phyloP scores from a whole-genome alignment of 805 yeast genomes.

The Cephaloascus albidus region DNA sequence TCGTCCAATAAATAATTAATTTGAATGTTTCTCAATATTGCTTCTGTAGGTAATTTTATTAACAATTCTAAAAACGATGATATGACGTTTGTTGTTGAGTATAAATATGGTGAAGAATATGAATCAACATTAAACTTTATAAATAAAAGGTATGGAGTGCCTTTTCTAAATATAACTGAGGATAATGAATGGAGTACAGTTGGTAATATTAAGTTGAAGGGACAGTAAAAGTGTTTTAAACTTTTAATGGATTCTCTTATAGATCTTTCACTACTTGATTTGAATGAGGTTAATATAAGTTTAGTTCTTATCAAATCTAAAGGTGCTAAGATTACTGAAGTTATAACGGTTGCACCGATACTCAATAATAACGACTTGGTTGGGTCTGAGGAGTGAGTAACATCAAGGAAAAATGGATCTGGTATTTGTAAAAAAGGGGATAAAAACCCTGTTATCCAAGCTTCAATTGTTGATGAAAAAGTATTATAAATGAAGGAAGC shows the following conservation, averaged over 20 bases:
- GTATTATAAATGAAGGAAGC: slow-evolving; percentile 76
- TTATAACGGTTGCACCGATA: slow-evolving; percentile 59
- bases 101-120: slow-evolving; percentile 50
- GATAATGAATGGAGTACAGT: slow-evolving; percentile 57
- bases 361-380: slow-evolving; percentile 57
- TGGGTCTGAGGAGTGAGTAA: slow-evolving; percentile 74
- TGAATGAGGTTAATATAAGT: slow-evolving; percentile 61
- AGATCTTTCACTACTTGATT: slow-evolving; percentile 43
- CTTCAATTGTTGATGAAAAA: slow-evolving; percentile 65
- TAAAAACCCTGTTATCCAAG: slow-evolving; percentile 86
- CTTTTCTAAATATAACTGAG: slow-evolving; percentile 48
- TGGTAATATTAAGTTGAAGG: slow-evolving; percentile 54
- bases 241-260: slow-evolving; percentile 56
- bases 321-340: slow-evolving; percentile 71
- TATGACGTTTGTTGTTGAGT: slow-evolving; percentile 46
- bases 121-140: slow-evolving; percentile 57
- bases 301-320: slow-evolving; percentile 73
- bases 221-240: slow-evolving; percentile 42
- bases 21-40: slow-evolving; percentile 77
- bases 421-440: slow-evolving; percentile 78
- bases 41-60: slow-evolving; percentile 80
- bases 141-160: slow-evolving; percentile 59
- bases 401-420: slow-evolving; percentile 80
- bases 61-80: slow-evolving; percentile 63
- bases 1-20: slow-evolving; percentile 45